Percentiles rank a stretch among this genome's conserved stretches.
phyloP scores from a whole-genome alignment of 768 basidiomycete species.

The Phaeotremella skinneri region DNA sequence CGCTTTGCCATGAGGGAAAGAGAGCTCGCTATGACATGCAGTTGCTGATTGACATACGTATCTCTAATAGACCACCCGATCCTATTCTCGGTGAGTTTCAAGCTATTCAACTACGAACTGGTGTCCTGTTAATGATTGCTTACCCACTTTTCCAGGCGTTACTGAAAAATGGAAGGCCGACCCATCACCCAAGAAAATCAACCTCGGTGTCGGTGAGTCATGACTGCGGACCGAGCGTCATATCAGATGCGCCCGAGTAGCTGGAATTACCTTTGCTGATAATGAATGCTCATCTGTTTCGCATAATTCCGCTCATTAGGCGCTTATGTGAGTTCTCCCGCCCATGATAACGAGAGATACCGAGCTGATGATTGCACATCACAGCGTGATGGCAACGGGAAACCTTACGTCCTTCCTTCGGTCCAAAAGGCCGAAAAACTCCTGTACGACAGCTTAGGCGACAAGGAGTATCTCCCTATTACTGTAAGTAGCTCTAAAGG shows the following conservation, averaged over 20 bases:
- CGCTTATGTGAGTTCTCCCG: conserved; percentile 37
- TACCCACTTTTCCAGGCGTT: conserved; percentile 53
- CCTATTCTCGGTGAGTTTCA: conserved; percentile 42
- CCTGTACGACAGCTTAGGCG: conserved; percentile 63
- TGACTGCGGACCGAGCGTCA: conserved; percentile 15
- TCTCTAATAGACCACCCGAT: conserved; percentile 36
- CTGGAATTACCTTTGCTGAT: conserved; percentile 3
- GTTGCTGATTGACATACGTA: neutral
- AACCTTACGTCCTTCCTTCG: conserved; percentile 85
- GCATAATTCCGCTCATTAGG: conserved; percentile 15
- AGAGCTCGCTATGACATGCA: no score
- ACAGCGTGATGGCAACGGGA: conserved; percentile 80
- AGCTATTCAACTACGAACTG: neutral
- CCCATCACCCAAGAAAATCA: conserved; percentile 85
- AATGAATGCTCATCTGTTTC: neutral
- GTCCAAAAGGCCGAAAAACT: conserved; percentile 76
- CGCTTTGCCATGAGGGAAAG: no score
- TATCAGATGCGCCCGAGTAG: neutral
- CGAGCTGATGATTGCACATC: conserved; percentile 7
- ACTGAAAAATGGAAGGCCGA: conserved; percentile 96
- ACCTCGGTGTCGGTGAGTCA: conserved; percentile 94
- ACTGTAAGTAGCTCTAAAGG: conserved; percentile 52
- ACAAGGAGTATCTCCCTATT: conserved; percentile 98
- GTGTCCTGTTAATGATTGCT: neutral
- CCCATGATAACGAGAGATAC: neutral